These are phyloP conservation scores for Sapria himalayana DNA, from an alignment of 345 rosid species.

Conservation along the genomic window DNA sequence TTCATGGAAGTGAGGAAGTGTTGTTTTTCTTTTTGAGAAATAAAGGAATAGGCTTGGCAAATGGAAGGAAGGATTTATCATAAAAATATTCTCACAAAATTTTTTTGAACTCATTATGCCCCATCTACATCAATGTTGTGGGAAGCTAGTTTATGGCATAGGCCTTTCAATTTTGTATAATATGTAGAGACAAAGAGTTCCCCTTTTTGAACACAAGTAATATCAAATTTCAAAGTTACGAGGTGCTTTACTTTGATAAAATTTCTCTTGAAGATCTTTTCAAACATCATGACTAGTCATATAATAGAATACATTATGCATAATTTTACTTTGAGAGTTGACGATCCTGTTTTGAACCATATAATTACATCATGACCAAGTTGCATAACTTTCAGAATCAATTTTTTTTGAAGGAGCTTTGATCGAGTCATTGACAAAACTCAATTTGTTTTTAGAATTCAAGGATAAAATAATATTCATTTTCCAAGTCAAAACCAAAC, in stretches of 20 bases:
- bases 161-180: constrained; percentile 1
- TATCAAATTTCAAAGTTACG: background rate
- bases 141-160: background rate
- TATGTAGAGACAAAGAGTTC: background rate
- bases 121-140: background rate
- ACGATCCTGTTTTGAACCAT: background rate
- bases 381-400: background rate
- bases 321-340: background rate
- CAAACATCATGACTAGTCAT: background rate
- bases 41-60: too few relatives aligned
- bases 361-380: background rate
- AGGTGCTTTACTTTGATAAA: constrained; percentile 2
- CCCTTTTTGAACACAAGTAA: background rate
- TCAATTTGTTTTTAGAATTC: background rate
- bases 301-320: background rate
- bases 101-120: background rate
- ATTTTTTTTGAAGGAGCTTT: background rate
- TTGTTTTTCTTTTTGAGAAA: too few relatives aligned
- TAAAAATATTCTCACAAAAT: background rate
- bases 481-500: background rate
- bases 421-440: constrained; percentile 2
- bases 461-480: background rate
- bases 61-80: background rate
- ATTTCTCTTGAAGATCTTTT: background rate
- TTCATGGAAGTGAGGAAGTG: too few relatives aligned